Percentiles rank a stretch among this genome's conserved stretches.
Evolutionary conservation across 2,329 filamentous ascomycete species (phyloP).

Genomic region (Scedosporium minutisporum): DNA sequence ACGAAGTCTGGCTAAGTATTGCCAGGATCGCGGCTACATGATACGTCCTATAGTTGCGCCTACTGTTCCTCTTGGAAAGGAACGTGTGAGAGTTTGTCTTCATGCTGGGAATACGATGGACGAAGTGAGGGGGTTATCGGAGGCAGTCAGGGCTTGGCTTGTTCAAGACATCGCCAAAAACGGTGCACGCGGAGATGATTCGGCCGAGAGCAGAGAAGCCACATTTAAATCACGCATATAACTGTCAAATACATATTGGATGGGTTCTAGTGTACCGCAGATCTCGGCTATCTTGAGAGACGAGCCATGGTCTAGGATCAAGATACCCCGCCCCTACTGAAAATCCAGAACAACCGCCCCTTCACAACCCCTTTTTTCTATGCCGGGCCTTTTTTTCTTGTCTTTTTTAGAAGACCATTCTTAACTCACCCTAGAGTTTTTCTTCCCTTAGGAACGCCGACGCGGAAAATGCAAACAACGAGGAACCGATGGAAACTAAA

Average conservation of each 20-base stretch:
- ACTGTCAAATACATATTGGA: too few relatives aligned
- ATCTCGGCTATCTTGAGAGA: too few relatives aligned
- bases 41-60: conserved; percentile 59
- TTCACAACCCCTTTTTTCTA: not conserved
- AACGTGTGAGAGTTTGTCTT: conserved; percentile 57
- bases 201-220: too few relatives aligned
- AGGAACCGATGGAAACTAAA: conserved; percentile 18
- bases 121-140: conserved; percentile 45
- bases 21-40: conserved; percentile 48
- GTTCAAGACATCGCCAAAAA: not conserved
- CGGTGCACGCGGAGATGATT: not conserved
- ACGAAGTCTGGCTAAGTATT: conserved; percentile 47
- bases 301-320: too few relatives aligned
- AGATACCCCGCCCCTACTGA: too few relatives aligned
- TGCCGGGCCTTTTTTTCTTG: not conserved
- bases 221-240: too few relatives aligned
- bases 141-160: conserved; percentile 38
- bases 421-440: not conserved
- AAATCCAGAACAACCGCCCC: too few relatives aligned
- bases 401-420: not conserved
- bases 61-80: conserved; percentile 53
- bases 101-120: conserved; percentile 54
- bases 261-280: too few relatives aligned
- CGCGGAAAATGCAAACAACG: not conserved
- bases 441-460: not conserved